Evolutionary conservation across 352 stramenopile species (phyloP), one percentile per base, ranked within the genome.

Genomic region (Phytophthora capsici): DNA sequence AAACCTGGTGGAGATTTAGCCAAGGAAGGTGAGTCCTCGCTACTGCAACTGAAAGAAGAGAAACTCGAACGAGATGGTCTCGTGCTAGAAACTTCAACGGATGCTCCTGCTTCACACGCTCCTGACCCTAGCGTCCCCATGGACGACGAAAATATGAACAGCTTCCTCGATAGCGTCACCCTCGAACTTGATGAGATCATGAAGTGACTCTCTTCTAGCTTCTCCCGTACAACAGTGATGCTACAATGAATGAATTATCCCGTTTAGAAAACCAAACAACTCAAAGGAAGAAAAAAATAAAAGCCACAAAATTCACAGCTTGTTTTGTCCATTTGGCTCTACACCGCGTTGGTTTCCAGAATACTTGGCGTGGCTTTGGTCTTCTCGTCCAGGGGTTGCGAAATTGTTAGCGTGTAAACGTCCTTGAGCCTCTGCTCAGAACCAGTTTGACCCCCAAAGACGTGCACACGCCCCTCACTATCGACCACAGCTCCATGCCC

Each of bases 391-490:
- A 51, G 48, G 17, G 56, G 51, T 44, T 65, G 37, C 14, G 26
- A 61, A 37, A 96, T 62, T 7, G 57, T 45, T n/a, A 95, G 57
- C 13, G 70, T 78, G 65, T 96, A 87, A 26, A 98, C 82, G 38
- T 89, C 81, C 41, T 82, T 84, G n/a, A 93, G 69, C 26, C 96
- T 93, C 48, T 86, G 64, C 57, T 98, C 91, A 19, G 62, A 66
- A 0, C 59, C 76, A 61, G 97, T 71, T 58, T 97, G 85, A 13
- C 95, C 95, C 47, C 93, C 90, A 63, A 98, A 97, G 20, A 96
- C 56, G 6, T 97, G 60, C 28, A 98, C 73, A 26, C 84, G 76
- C 38, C 88, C 84, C 65, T 72, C 69, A 22, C 86, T 71, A 63
- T 83, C 79, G 5, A 95, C 46, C 12, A 95, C 83, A 14, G 90